Base-by-base conservation (phyloP, 257 asterid genomes). In the Thymus mandschuricus region DNA sequence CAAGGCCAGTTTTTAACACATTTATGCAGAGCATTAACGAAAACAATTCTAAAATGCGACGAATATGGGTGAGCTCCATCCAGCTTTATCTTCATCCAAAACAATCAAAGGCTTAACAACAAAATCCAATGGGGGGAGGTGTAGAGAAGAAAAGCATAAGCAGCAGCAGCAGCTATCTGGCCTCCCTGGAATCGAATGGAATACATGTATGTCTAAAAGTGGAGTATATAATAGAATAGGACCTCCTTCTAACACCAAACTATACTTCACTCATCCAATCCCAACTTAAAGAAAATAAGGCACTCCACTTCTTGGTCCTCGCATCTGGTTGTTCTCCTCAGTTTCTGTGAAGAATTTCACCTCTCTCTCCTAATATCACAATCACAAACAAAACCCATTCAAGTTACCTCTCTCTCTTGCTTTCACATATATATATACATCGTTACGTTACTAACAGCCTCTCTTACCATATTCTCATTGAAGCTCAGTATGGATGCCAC, bases 251-350 rank as follows among this genome's bases (percentile, higher is more conserved):
- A 62, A 8, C 1, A 13, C 77, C 64, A 71, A 69, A 15, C 34
- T 34, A 66, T 34, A 57, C 38, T 57, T 57, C 62, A 10, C 21
- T 31, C 9, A 50, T 45, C 6, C 9, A 49, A 49, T 64, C 66
- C 74, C 74, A 51, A 64, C 10, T 84, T 81, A 93, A 38, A 93
- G 91, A 76, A 94, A 94, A 84, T 94, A 94, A 0, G 97, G 97
- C 11, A 94, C 99, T 80, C 99, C 99, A 8, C 89, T 85, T 83
- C 99, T 91, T n/a, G 97, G 99, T 52, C 99, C 99, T 71, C 99
- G 84, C 99, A 94, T 94, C 76, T 94, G 99, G 84, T 94, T 94
- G 89, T 91, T 94, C 80, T 94, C 97, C 78, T 94, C 99, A 0
- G 99, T 94, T 81, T 94, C 99, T 1, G 99, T 87, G 87, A 94